These are phyloP conservation scores for Candida cerambycidarum DNA, from an alignment of 805 yeast genomes.

Conservation along the genomic window DNA sequence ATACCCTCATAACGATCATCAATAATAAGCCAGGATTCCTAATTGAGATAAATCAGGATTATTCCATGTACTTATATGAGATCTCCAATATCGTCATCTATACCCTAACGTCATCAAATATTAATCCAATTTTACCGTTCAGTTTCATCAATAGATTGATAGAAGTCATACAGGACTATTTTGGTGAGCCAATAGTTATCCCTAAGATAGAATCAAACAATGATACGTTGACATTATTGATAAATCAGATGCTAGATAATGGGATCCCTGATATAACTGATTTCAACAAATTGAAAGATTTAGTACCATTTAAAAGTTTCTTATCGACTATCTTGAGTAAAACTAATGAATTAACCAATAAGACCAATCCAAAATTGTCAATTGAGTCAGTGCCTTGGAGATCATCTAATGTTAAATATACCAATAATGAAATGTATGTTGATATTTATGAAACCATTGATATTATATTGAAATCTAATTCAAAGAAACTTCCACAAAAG, in stretches of 20 bases:
- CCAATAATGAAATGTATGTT: constrained; percentile 82
- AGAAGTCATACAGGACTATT: constrained; percentile 55
- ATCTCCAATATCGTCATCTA: constrained; percentile 26
- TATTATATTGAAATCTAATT: constrained; percentile 46
- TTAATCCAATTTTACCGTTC: constrained; percentile 55
- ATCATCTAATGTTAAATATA: constrained; percentile 61
- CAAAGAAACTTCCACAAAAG: constrained; percentile 19
- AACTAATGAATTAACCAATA: constrained; percentile 33
- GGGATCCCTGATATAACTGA: constrained; percentile 76
- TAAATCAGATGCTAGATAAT: constrained; percentile 77
- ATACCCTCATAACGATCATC: constrained; percentile 21
- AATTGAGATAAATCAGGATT: constrained; percentile 31
- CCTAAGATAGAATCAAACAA: constrained; percentile 64
- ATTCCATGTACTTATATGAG: constrained; percentile 25
- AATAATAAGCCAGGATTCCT: constrained; percentile 15
- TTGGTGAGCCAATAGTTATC: constrained; percentile 53
- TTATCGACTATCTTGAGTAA: constrained; percentile 50
- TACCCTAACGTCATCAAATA: constrained; percentile 24
- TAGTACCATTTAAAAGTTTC: constrained; percentile 65
- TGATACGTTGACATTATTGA: constrained; percentile 66
- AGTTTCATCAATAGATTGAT: constrained; percentile 52
- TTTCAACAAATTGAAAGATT: constrained; percentile 63
- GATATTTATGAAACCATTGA: constrained; percentile 71
- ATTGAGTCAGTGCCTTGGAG: constrained; percentile 68
- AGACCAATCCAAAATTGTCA: constrained; percentile 9